phyloP scores from a whole-genome alignment of 2,329 filamentous ascomycete species.

The Hypomyces perniciosus region DNA sequence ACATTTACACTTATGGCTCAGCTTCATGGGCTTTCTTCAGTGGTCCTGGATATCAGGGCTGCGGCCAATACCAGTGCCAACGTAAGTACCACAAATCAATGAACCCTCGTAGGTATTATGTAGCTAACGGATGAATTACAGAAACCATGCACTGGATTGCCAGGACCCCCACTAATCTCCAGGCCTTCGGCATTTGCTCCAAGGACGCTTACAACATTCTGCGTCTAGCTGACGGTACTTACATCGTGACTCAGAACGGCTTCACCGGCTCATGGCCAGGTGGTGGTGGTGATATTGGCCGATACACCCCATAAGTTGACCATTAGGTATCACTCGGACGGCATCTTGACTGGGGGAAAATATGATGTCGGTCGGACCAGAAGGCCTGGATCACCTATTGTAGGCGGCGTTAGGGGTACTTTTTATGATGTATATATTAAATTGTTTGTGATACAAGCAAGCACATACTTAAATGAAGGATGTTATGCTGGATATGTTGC shows the following conservation, averaged over 20 bases:
- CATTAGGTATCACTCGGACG: too few species aligned
- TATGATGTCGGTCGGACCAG: neutral
- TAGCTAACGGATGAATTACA: conserved; percentile 9
- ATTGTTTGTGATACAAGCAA: too few species aligned
- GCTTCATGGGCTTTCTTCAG: conserved; percentile 40
- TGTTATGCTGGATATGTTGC: too few species aligned
- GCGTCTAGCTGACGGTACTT: conserved; percentile 30
- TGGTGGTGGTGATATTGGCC: conserved; percentile 30
- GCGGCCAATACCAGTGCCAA: conserved; percentile 30
- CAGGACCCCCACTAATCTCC: conserved; percentile 31
- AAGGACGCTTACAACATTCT: conserved; percentile 32
- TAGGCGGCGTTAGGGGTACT: too few species aligned
- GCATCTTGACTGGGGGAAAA: neutral
- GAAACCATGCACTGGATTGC: conserved; percentile 34
- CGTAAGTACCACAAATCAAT: conserved; percentile 17
- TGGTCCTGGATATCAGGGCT: conserved; percentile 31
- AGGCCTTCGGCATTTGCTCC: conserved; percentile 37
- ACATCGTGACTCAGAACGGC: conserved; percentile 24
- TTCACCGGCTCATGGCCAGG: conserved; percentile 32
- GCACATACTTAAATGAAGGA: too few species aligned
- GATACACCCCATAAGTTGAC: conserved; percentile 25
- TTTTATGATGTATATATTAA: too few species aligned
- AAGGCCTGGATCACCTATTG: too few species aligned
- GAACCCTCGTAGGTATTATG: neutral
- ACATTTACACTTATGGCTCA: conserved; percentile 37